Evolutionary conservation across 2,329 filamentous ascomycete genomes (phyloP), one percentile per base, ranked within the genome.

Genomic region (Thielaviopsis euricoi): DNA sequence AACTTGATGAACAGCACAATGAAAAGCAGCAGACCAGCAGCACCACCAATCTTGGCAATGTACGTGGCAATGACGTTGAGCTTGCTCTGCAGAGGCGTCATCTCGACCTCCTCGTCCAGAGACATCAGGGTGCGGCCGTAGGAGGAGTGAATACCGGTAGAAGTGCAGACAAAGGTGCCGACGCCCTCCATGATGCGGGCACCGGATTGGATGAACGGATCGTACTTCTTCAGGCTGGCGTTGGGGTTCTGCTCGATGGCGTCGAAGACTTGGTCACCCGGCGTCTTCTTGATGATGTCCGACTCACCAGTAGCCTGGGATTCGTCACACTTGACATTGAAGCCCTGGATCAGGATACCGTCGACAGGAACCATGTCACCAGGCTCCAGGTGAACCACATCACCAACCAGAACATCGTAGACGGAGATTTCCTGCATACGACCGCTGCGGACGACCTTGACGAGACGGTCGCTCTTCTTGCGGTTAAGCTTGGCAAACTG

Each of bases 1-100:
- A 95, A 96, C 65, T 89, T 80, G 71, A 95, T 90, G 65, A 95
- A 81, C 15, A 95, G 76, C 52, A 94, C 85, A 52, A 91, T 76
- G 71, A 96, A 95, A 52, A 95, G 75, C 9, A 89, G 72, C 15
- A 93, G 73, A 62, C 86, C 88, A 53, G 89, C 87, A 55, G 77
- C 82, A 67, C 87, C 88, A 69, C 85, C 85, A 40, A 88, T 73
- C 69, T 86, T 87, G 59, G 85, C 85, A 67, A 89, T 89, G 71
- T 85, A 87, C 62, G 86, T 83, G 60, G 86, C 86, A 62, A 89
- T 81, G 61, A 80, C 75, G 65, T 86, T 87, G 56, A 89, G 76
- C 71, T 89, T 89, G 61, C 81, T 82, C 69, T 89, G 86, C 21
- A 89, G 76, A 13, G 86, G 86, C 0, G 86, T 89, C 61, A 86